Evolutionary conservation across 2,329 filamentous ascomycete genomes (phyloP), one percentile per base, ranked within the genome.

Genomic region (Fusarium napiforme): DNA sequence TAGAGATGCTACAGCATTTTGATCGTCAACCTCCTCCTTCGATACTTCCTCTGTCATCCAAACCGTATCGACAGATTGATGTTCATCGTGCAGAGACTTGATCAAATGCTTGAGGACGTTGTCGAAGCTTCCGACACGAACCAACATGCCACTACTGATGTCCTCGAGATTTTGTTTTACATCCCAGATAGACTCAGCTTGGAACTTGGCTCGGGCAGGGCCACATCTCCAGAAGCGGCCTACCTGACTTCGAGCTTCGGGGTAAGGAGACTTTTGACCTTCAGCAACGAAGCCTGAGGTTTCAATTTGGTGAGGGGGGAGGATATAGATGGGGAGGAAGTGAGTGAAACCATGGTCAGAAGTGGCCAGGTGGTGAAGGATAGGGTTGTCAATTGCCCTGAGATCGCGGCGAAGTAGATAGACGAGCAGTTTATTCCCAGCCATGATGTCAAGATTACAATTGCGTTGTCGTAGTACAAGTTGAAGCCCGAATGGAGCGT

Each of bases 41-140:
- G 91, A 90, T 60, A 93, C 89, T 65, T 95, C 92, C 9, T 85
- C 85, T 0, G 91, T 92, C 87, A 94, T 93, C 93, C 93, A 96
- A 3, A 95, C 85, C 0, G 87, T 90, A 19, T 86, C 86, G 9
- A 95, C 86, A 19, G 60, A 60, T 26, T 89, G 82, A 52, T 82
- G 74, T 16, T 82, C 79, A 11, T 82, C 75, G 30, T 81, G 78
- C 37, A 90, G 81, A 9, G 82, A 84, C 2, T 88, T 80, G 2
- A 94, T 77, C 11, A 94, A 80, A n/a, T 85, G 80, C 23, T 85
- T 81, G 9, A 94, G 78, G 1, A 92, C 88, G 56, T 93, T 89
- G 6, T 83, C 85, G 7, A 88, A 80, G 69, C 82, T 85, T 11
- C 93, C 93, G 15, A 91, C 88, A 10, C 93, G 87, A 40, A 95